Conservation (phyloP, 2,329 filamentous ascomycete species). For the Endocalyx cinctus region DNA sequence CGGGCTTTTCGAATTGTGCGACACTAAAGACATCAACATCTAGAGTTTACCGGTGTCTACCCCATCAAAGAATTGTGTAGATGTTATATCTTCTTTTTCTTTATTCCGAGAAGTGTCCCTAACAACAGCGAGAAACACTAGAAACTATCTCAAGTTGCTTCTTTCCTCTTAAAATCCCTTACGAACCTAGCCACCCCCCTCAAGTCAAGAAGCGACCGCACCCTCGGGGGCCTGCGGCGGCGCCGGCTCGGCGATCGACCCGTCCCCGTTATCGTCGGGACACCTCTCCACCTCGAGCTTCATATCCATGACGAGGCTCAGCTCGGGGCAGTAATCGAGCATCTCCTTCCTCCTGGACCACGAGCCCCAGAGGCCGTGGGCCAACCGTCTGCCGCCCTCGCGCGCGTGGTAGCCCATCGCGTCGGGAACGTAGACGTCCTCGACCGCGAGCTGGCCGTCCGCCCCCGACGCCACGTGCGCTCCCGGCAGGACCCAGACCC, state of each 20-base stretch:
- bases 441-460: neutral
- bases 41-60: too few relatives aligned
- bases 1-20: too few relatives aligned
- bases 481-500: conserved; percentile 42
- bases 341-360: conserved; percentile 39
- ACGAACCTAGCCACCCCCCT: too few relatives aligned
- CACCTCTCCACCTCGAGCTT: conserved; percentile 48
- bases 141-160: too few relatives aligned
- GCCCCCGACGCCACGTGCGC: conserved; percentile 39
- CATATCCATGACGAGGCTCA: conserved; percentile 53
- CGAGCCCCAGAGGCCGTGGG: conserved; percentile 43
- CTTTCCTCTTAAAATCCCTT: too few relatives aligned
- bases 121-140: too few relatives aligned
- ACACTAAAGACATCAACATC: too few relatives aligned
- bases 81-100: too few relatives aligned
- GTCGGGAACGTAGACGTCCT: conserved; percentile 27
- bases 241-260: conserved; percentile 5
- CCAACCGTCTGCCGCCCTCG: conserved; percentile 36
- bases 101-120: too few relatives aligned
- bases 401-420: conserved; percentile 50
- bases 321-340: conserved; percentile 52
- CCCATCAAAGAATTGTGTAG: too few relatives aligned
- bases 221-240: neutral
- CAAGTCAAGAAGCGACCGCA: neutral
- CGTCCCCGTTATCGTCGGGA: conserved; percentile 25